Percentiles rank a stretch among this genome's conserved stretches.
Evolutionary conservation across 257 asterid genomes (phyloP).

Genomic region (Solanum bukasovii): DNA sequence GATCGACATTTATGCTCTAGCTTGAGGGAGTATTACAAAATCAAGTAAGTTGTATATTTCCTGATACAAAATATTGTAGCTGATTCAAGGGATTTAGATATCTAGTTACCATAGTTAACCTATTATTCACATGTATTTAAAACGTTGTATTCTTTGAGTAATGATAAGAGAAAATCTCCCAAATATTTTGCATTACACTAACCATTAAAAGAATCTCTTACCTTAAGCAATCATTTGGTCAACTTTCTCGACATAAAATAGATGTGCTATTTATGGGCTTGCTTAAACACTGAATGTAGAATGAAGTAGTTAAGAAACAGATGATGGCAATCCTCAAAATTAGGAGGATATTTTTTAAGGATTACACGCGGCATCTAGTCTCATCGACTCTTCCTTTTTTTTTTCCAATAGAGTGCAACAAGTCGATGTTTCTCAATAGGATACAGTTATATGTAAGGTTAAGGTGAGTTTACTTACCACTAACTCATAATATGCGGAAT

Average conservation of each 20-base stretch:
- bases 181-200: not conserved
- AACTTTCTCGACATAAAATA: not conserved
- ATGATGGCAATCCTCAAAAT: not conserved
- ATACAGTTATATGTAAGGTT: not conserved
- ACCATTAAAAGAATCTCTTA: not conserved
- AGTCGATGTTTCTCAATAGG: not conserved
- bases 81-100: not conserved
- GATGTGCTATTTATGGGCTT: not conserved
- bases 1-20: not conserved
- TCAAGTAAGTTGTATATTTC: not conserved
- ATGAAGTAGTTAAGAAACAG: not conserved
- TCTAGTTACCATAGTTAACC: not conserved
- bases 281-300: not conserved
- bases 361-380: not conserved
- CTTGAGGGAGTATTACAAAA: not conserved
- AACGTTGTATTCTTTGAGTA: not conserved
- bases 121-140: not conserved
- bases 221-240: not conserved
- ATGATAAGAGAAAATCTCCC: not conserved
- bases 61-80: not conserved
- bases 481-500: slow-evolving; percentile 78
- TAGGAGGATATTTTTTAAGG: not conserved
- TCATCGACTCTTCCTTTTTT: not conserved
- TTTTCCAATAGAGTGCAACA: not conserved
- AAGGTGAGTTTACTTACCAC: slow-evolving; percentile 50